Conservation (phyloP, 495 filamentous ascomycete species). For the Podospora conica region DNA sequence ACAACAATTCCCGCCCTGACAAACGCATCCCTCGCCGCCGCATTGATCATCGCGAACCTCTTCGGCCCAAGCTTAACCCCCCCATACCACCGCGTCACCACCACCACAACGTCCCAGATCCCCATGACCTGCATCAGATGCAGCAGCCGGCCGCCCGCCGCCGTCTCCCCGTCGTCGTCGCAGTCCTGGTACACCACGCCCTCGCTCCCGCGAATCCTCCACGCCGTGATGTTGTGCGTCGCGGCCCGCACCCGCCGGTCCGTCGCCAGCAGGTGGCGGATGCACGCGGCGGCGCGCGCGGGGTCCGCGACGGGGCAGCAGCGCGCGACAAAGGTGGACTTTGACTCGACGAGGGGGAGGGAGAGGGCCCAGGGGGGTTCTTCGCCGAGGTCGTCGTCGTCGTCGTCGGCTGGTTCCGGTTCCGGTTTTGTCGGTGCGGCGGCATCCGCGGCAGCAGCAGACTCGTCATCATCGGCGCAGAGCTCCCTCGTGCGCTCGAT, state of each 20-base stretch:
- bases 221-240: constrained; percentile 81
- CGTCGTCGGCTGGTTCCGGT: background rate
- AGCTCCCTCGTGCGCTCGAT: constrained; percentile 56
- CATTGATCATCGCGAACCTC: constrained; percentile 83
- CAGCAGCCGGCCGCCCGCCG: constrained; percentile 76
- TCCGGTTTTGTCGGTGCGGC: too few relatives aligned
- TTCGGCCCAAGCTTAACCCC: constrained; percentile 82
- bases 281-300: constrained; percentile 58
- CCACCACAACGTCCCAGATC: constrained; percentile 83
- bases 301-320: constrained; percentile 59
- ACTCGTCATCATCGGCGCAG: constrained; percentile 4
- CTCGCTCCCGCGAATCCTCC: constrained; percentile 49
- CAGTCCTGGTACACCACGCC: constrained; percentile 72
- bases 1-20: constrained; percentile 66
- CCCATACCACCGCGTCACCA: constrained; percentile 96
- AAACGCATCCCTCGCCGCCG: constrained; percentile 76
- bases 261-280: constrained; percentile 66
- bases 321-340: constrained; percentile 81
- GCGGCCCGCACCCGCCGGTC: constrained; percentile 79
- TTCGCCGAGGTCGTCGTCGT: constrained; percentile 9
- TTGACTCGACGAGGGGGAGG: constrained; percentile 67
- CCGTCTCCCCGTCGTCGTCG: constrained; percentile 95
- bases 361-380: constrained; percentile 68
- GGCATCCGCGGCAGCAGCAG: too few relatives aligned
- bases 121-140: constrained; percentile 94